Evolutionary conservation across 176 grass and related monocot species (phyloP).

Genomic region (Zea mays): Zm-B73-REFERENCE-NAM-5.0 NC_050103.1:4293501-4294000

Average conservation of each 20-base stretch:
- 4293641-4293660: background rate
- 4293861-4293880: background rate
- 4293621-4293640: conserved; percentile 13
- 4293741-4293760: background rate
- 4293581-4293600: conserved; percentile 44
- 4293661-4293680: background rate
- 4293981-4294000: background rate
- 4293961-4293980: background rate
- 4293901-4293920: background rate
- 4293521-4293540: conserved; percentile 66
- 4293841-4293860: background rate
- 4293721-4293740: background rate
- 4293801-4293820: background rate
- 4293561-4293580: conserved; percentile 72
- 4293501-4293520: conserved; percentile 49
- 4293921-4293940: background rate
- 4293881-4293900: background rate
- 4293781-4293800: background rate
- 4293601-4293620: background rate
- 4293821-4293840: background rate
- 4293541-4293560: conserved; percentile 52
- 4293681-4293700: background rate
- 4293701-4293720: conserved; percentile 10
- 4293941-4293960: background rate
- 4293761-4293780: background rate